Base-by-base conservation (phyloP, 768 basidiomycete species). In the Leccinum imitatum region DNA sequence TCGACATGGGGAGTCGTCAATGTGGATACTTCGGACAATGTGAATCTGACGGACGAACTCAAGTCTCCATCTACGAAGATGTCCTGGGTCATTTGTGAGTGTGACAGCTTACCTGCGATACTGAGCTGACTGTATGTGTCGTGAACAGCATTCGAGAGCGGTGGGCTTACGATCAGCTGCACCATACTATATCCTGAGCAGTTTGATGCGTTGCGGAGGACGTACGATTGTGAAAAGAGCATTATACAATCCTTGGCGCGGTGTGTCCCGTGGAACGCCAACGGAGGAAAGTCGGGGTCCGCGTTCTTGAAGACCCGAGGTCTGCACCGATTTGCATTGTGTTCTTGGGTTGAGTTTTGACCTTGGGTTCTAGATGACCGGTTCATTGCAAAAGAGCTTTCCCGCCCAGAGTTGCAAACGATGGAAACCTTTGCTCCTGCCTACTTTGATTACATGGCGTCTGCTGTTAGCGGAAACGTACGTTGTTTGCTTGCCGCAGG, bases 371-470 rank as follows among this genome's bases (percentile, higher is more conserved):
- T 58, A 97, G 96, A 99, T 69, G 95, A 98, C 72, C 93, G 97
- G 6, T 98, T 98, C 80, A 97, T 99, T 64, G 93, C 96, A 35
- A 99, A 99, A 69, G 96, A 98, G 66, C 83, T 98, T 27, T 96
- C 95, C 0, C 83, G 85, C 59, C 81, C 91, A 31, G 97, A 99
- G 69, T 77, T 98, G 64, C 93, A 96, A 71, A 92, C 93, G 0
- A 91, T 98, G 87, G 93, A 95, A 65, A 92, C 90, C 0, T 98
- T 99, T 74, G 96, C 94, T 14, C 97, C 96, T 0, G 90, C 93
- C 2, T 99, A 99, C 73, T 98, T 99, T 68, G 91, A 95, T 62
- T 99, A 98, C 71, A 95, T 98, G 89, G 91, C 93, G 1, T 93
- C 91, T n/a, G 91, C 94, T 2, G 87, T 97, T 15, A 84, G 86